phyloP scores from a whole-genome alignment of 2,329 filamentous ascomycete species.

The Monilinia vaccinii-corymbosi region DNA sequence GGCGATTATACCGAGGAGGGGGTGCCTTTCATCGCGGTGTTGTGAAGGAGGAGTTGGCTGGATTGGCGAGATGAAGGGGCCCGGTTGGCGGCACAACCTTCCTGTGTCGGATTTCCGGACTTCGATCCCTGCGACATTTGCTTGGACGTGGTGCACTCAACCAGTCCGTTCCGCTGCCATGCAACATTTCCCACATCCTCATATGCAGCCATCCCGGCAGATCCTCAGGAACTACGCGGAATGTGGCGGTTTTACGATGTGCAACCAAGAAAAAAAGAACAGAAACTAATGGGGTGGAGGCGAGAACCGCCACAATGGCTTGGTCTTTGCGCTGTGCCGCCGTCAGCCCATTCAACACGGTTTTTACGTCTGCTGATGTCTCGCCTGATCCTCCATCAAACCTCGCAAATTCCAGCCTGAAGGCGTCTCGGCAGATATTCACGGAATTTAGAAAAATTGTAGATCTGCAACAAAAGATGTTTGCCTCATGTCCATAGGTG shows the following conservation, averaged over 20 bases:
- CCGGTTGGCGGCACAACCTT: no score
- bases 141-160: no score
- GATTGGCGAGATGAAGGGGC: no score
- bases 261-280: neutral
- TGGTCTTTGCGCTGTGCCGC: neutral
- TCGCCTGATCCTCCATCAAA: neutral
- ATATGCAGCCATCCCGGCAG: neutral
- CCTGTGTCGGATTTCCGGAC: no score
- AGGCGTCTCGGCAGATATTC: neutral
- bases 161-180: neutral
- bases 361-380: neutral
- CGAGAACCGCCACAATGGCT: neutral
- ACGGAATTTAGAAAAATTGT: neutral
- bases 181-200: neutral
- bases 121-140: no score
- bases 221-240: neutral
- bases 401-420: neutral
- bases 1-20: no score
- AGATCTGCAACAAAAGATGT: neutral
- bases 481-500: neutral
- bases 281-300: neutral
- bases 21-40: no score
- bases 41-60: no score
- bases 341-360: neutral
- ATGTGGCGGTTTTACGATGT: slow-evolving; percentile 3